phyloP scores from a whole-genome alignment of 768 basidiomycete species.

The Boletus rubropictus region DNA sequence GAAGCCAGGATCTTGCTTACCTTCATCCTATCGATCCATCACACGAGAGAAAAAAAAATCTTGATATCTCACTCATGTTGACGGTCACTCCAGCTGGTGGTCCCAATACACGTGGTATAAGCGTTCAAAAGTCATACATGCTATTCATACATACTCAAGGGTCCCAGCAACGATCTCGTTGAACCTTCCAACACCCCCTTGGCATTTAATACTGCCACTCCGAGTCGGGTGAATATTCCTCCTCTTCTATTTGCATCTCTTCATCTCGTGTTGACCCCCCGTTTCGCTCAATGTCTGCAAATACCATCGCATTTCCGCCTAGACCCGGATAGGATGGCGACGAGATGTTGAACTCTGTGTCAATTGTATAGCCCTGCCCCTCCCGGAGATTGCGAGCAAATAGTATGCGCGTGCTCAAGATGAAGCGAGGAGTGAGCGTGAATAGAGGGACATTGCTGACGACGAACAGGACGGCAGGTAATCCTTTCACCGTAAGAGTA shows the following conservation, averaged over 20 bases:
- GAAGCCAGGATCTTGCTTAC: neutral
- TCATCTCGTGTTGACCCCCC: neutral
- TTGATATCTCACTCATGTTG: neutral
- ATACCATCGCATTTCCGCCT: neutral
- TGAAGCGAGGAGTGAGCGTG: neutral
- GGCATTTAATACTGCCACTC: neutral
- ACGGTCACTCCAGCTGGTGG: neutral
- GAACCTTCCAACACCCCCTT: neutral
- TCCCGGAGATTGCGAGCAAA: neutral
- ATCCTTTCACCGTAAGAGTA: neutral
- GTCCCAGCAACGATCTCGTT: neutral
- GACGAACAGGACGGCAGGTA: neutral
- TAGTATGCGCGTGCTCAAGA: neutral
- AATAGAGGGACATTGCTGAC: neutral
- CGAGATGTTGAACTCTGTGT: neutral
- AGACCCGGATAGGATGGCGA: neutral
- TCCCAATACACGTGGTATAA: neutral
- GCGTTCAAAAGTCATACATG: neutral
- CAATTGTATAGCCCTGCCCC: neutral
- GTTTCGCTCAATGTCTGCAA: neutral
- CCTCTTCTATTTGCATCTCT: neutral
- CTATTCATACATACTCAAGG: neutral
- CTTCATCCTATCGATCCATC: neutral
- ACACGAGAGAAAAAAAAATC: neutral
- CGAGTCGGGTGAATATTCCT: neutral